phyloP scores from a whole-genome alignment of 1,284 basidiomycete genomes.

The Boletellus deceptivus region DNA sequence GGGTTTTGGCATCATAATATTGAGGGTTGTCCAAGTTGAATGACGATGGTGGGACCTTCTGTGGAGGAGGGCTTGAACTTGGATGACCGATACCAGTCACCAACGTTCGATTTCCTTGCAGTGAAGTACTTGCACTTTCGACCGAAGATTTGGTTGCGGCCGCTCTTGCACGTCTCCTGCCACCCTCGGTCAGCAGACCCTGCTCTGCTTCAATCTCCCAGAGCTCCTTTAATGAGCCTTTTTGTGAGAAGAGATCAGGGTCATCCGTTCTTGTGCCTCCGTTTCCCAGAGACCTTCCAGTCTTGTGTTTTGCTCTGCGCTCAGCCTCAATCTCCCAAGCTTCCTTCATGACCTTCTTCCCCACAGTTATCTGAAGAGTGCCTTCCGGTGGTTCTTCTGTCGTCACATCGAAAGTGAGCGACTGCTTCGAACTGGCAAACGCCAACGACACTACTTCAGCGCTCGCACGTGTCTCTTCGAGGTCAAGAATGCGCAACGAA shows the following conservation, averaged over 20 bases:
- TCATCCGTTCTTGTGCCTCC: constrained; percentile 5
- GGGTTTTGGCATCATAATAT: constrained; percentile 54
- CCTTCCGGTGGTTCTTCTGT: constrained; percentile 52
- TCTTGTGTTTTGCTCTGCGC: constrained; percentile 42
- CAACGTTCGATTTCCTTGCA: constrained; percentile 17
- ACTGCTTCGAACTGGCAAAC: constrained; percentile 45
- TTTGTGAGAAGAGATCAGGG: constrained; percentile 18
- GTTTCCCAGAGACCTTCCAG: constrained; percentile 26
- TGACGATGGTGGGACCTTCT: constrained; percentile 14
- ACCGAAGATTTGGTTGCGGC: constrained; percentile 42
- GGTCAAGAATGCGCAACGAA: constrained; percentile 53
- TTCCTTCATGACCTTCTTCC: constrained; percentile 67
- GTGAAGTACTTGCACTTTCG: constrained; percentile 3
- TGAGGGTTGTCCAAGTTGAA: constrained; percentile 49
- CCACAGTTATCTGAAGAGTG: constrained; percentile 56
- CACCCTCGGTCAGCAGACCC: constrained; percentile 69
- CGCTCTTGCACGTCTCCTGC: constrained; percentile 60
- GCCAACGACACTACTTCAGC: constrained; percentile 44
- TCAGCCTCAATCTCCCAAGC: constrained; percentile 76
- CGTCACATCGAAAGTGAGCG: constrained; percentile 52
- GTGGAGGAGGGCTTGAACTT: constrained; percentile 18
- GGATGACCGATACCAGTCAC: constrained; percentile 25
- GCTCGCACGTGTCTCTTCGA: constrained; percentile 61
- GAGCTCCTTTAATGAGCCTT: constrained; percentile 54
- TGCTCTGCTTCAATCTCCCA: constrained; percentile 80